Evolutionary conservation across 345 rosid genomes (phyloP).

Genomic region (Gossypium thurberi): DNA sequence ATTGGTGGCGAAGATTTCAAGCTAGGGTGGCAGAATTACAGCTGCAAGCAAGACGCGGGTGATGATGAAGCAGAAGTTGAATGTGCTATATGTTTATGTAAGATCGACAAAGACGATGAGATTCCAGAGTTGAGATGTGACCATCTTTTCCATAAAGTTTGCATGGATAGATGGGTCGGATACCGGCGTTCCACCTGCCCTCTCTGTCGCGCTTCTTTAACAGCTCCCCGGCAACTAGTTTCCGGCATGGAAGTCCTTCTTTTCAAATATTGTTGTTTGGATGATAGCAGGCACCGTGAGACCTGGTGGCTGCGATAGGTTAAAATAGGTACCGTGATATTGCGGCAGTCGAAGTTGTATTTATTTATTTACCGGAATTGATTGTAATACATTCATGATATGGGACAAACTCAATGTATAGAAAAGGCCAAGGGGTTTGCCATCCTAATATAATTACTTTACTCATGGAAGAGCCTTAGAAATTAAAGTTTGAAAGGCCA

Average conservation of each 20-base stretch:
- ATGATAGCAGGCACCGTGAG: slow-evolving; percentile 10
- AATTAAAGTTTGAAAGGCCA: background rate
- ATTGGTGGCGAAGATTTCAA: background rate
- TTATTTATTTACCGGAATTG: background rate
- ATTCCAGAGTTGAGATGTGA: slow-evolving; percentile 24
- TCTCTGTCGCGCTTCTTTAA: slow-evolving; percentile 26
- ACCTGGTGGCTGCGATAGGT: slow-evolving; percentile 37
- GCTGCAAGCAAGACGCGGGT: background rate
- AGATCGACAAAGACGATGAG: slow-evolving; percentile 22
- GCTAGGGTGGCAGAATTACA: background rate
- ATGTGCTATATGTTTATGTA: slow-evolving; percentile 24
- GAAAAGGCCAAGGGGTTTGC: background rate
- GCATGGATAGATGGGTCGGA: slow-evolving; percentile 31
- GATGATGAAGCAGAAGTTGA: slow-evolving; percentile 1
- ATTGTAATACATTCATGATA: background rate
- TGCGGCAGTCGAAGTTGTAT: background rate
- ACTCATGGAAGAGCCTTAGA: background rate
- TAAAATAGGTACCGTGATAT: background rate
- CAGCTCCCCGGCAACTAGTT: background rate
- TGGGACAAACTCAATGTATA: background rate
- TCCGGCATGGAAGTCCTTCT: slow-evolving; percentile 8
- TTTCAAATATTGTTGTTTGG: slow-evolving; percentile 8
- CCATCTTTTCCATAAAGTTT: slow-evolving; percentile 37
- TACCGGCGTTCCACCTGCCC: slow-evolving; percentile 25
- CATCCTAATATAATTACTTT: background rate